phyloP scores from a whole-genome alignment of 495 filamentous ascomycete genomes.

The Penicillium bovifimosum region DNA sequence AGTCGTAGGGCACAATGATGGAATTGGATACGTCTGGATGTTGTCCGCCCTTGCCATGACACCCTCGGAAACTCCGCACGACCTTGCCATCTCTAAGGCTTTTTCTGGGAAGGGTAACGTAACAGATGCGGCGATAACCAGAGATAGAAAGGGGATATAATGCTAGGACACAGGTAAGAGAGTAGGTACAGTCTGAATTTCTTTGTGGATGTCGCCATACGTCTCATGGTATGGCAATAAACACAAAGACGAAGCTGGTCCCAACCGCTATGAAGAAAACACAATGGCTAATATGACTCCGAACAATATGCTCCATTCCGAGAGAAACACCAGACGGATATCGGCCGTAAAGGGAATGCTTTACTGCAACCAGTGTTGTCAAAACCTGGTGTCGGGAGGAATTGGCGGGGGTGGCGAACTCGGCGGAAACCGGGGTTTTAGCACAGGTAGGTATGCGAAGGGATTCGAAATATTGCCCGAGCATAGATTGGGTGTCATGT shows the following conservation, averaged over 20 bases:
- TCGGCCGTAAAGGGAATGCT: neutral
- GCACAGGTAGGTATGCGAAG: neutral
- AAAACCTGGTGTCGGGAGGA: neutral
- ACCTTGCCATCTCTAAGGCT: neutral
- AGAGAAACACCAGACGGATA: neutral
- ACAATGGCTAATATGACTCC: neutral
- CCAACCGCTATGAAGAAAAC: neutral
- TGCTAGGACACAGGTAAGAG: slow-evolving; percentile 2
- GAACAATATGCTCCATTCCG: neutral
- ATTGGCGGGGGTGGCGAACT: neutral
- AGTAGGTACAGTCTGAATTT: neutral
- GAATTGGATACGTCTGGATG: neutral
- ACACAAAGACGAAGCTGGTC: neutral
- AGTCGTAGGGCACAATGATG: neutral
- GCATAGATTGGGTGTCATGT: neutral
- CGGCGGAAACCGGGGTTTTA: neutral
- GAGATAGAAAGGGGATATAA: slow-evolving; percentile 6
- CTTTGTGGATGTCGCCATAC: neutral
- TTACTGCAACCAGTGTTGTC: neutral
- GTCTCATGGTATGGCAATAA: slow-evolving; percentile 1
- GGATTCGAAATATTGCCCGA: neutral
- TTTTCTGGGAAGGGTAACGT: neutral
- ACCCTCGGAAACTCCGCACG: neutral
- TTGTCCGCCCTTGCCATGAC: neutral
- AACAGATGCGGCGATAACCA: neutral